Evolutionary conservation across 2,329 filamentous ascomycete genomes (phyloP), one percentile per base, ranked within the genome.

Genomic region (Ploettnerulaceae sp.): DNA sequence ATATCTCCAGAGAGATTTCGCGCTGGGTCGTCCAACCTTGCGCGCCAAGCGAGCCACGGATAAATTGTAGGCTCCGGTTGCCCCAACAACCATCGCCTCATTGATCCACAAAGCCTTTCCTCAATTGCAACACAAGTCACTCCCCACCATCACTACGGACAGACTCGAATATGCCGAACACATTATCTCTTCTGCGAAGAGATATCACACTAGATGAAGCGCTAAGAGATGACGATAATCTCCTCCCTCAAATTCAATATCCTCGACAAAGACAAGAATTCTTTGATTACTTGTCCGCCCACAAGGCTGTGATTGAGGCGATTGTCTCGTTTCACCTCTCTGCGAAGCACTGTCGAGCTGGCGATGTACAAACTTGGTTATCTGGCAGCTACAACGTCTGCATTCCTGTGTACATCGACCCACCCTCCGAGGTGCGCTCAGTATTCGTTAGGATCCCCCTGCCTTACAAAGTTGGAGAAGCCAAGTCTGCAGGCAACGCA

Each of bases 381-480:
- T 49, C 54, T 22, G 64, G 64, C 4, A 59, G 55, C 44, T 67
- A 64, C 51, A 68, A 67, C 45, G 53, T 64, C 17, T 67, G 61
- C 45, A 53, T 67, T 11, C 60, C 61, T 5, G 39, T 65, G 24
- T 26, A 15, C 22, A 36, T 52, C 24, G 20, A 22, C 20, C 33
- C 33, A 5, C 24, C 33, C 22, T 38, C 24, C 14, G n/a, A 26
- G 3, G 38, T 29, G 24, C 38, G 38, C 20, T 11, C 17, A n/a
- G 29, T 39, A 17, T 66, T 39, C 66, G 39, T 51, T 41, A 17
- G 61, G 9, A 61, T 62, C 45, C 57, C 66, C 35, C 49, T 66
- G 43, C 62, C 62, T 29, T 62, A 61, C 18, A 65, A 64, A 39
- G 48, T 69, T 8, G 69, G 67, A 4, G 69, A 71, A 41, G 40